Percentiles rank a stretch among this genome's conserved stretches.
Conservation (phyloP, 2,329 filamentous ascomycete species). For the Colletotrichum truncatum region DNA sequence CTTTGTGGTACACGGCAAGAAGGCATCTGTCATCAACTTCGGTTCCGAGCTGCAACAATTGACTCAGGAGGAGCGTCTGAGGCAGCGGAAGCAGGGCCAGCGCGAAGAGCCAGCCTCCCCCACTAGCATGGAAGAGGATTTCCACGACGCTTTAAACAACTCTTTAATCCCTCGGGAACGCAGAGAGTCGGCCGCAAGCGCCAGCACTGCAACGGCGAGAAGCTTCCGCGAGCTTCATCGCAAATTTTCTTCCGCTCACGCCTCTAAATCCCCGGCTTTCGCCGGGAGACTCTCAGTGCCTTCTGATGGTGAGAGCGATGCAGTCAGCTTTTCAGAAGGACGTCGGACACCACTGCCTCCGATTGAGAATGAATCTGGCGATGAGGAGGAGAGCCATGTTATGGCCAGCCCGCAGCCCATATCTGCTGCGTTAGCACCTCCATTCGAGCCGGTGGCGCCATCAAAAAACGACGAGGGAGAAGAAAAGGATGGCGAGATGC, state of each 20-base stretch:
- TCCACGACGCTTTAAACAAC: conserved; percentile 58
- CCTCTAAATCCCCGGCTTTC: conserved; percentile 50
- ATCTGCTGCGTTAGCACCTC: not conserved
- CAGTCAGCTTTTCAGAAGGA: conserved; percentile 68
- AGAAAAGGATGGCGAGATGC: conserved; percentile 33
- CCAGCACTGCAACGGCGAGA: conserved; percentile 72
- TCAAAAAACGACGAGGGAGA: conserved; percentile 27
- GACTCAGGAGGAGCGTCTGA: conserved; percentile 76
- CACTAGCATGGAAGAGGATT: conserved; percentile 48
- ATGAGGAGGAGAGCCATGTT: conserved; percentile 23
- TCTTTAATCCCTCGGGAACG: conserved; percentile 56
- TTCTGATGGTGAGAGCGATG: conserved; percentile 69
- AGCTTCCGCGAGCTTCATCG: conserved; percentile 72
- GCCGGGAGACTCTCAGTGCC: conserved; percentile 55
- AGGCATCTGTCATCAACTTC: conserved; percentile 97
- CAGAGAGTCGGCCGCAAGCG: conserved; percentile 70
- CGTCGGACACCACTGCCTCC: conserved; percentile 64
- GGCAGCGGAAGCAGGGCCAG: conserved; percentile 65
- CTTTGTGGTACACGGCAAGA: conserved; percentile 97
- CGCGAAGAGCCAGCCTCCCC: conserved; percentile 51
- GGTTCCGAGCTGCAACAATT: conserved; percentile 88
- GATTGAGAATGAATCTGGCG: conserved; percentile 51
- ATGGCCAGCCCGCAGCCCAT: not conserved
- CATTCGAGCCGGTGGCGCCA: not conserved
- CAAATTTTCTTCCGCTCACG: conserved; percentile 65